A percentile compares a stretch with the other conserved stretches of the same genome.
Evolutionary conservation across 164 flowering plant species (phyloP).

Genomic region (Berberis vulgaris): DNA sequence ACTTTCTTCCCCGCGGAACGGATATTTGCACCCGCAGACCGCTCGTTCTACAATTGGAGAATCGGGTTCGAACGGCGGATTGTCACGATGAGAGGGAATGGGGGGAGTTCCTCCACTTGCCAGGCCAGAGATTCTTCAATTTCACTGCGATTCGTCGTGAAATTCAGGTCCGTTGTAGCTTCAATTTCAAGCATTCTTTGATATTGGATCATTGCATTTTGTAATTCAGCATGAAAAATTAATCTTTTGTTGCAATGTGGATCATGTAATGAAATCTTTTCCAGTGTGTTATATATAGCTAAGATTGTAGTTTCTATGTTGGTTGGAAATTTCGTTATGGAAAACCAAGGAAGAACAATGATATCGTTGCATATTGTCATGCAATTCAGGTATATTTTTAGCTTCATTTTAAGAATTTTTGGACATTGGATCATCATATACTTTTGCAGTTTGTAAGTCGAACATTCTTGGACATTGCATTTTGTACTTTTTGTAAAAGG

Average conservation of each 20-base stretch:
- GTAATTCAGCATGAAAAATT: too few relatives aligned
- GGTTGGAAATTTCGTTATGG: background rate
- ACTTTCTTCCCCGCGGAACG: constrained; percentile 39
- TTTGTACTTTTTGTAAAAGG: too few relatives aligned
- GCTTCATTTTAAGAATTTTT: too few relatives aligned
- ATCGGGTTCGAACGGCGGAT: background rate
- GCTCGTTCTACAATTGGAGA: constrained; percentile 30
- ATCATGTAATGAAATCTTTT: background rate
- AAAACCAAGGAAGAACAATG: background rate
- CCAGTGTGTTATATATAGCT: background rate
- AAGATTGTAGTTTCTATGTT: background rate
- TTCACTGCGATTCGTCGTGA: constrained; percentile 35
- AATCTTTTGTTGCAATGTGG: background rate
- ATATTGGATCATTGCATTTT: background rate
- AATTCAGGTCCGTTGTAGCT: constrained; percentile 29
- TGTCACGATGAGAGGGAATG: constrained; percentile 29
- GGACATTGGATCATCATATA: too few relatives aligned
- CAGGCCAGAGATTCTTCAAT: constrained; percentile 30
- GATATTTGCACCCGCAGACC: constrained; percentile 52
- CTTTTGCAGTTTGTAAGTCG: too few relatives aligned
- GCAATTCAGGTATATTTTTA: too few relatives aligned
- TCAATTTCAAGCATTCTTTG: background rate
- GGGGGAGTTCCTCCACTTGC: constrained; percentile 50
- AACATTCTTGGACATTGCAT: too few relatives aligned
- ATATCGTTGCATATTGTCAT: too few relatives aligned